A percentile compares a stretch with the other conserved stretches of the same genome.
phyloP scores from a whole-genome alignment of 1,284 basidiomycete species.

The Ustilago nuda region DNA sequence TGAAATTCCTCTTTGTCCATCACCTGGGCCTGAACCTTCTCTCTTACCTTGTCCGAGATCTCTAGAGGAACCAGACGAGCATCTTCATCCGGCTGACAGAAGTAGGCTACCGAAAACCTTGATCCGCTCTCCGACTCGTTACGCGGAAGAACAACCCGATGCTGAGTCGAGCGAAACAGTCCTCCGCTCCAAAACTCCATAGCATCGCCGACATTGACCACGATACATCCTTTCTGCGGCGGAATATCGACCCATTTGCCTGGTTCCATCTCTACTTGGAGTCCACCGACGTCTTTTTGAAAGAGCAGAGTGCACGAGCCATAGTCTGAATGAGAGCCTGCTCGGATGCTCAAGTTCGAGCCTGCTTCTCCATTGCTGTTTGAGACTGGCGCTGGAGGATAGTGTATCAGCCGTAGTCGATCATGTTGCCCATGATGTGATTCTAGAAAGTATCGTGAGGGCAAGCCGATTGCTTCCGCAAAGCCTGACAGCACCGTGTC shows the following conservation, averaged over 20 bases:
- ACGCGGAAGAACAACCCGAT: slow-evolving; percentile 56
- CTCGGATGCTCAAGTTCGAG: slow-evolving; percentile 43
- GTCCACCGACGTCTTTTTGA: slow-evolving; percentile 84
- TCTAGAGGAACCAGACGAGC: slow-evolving; percentile 44
- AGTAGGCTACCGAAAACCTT: slow-evolving; percentile 60
- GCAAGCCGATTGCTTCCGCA: slow-evolving; percentile 48
- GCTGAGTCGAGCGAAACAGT: slow-evolving; percentile 55
- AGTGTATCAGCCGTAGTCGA: slow-evolving; percentile 60
- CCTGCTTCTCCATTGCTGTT: neutral
- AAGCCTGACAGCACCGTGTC: slow-evolving; percentile 48
- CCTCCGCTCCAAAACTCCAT: slow-evolving; percentile 70
- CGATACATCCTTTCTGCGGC: slow-evolving; percentile 83
- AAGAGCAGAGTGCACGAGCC: slow-evolving; percentile 85
- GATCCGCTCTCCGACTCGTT: slow-evolving; percentile 41
- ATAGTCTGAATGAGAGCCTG: slow-evolving; percentile 75
- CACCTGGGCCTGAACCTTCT: slow-evolving; percentile 22
- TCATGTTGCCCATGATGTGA: slow-evolving; percentile 53
- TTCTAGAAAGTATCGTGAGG: slow-evolving; percentile 29
- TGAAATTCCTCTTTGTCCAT: slow-evolving; percentile 31
- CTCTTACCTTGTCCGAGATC: slow-evolving; percentile 7
- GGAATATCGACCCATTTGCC: slow-evolving; percentile 76
- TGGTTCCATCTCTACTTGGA: slow-evolving; percentile 74
- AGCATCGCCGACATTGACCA: slow-evolving; percentile 85
- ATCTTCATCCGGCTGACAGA: slow-evolving; percentile 59
- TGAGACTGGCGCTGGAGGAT: slow-evolving; percentile 46